Percentiles rank a stretch among this genome's conserved stretches.
Evolutionary conservation across 2,329 filamentous ascomycete genomes (phyloP).

Genomic region (Pestalotiopsis sp.): DNA sequence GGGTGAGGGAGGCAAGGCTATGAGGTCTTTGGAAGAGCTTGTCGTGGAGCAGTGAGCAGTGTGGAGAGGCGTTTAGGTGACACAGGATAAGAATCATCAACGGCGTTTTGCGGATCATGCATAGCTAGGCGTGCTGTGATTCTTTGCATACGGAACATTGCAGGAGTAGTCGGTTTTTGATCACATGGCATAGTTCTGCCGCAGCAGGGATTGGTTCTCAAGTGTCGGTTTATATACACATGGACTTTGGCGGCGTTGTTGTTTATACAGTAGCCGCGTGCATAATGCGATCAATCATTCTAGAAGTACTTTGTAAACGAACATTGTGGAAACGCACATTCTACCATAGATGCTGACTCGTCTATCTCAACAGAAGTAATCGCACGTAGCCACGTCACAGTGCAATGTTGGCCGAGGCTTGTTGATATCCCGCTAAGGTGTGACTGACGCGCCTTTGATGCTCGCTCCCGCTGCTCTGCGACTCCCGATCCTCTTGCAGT

Average conservation of each 20-base stretch:
- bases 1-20: conserved; percentile 76
- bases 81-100: neutral
- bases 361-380: too few species aligned
- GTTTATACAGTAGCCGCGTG: neutral
- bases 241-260: neutral
- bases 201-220: neutral
- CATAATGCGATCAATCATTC: too few species aligned
- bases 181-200: neutral
- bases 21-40: conserved; percentile 76
- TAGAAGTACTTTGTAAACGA: too few species aligned
- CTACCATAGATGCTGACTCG: too few species aligned
- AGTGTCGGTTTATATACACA: neutral
- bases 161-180: neutral
- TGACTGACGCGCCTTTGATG: neutral
- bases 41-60: conserved; percentile 46
- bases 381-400: neutral
- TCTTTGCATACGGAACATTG: neutral
- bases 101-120: neutral
- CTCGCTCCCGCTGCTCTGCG: neutral
- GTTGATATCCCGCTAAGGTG: neutral
- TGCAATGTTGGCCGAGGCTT: neutral
- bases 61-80: neutral
- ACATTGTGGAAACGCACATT: too few species aligned
- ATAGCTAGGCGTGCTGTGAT: neutral
- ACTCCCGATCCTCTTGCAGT: neutral